These are phyloP conservation scores for Capsicum pubescens DNA, from an alignment of 257 asterid species.

Conservation along the genomic window DNA sequence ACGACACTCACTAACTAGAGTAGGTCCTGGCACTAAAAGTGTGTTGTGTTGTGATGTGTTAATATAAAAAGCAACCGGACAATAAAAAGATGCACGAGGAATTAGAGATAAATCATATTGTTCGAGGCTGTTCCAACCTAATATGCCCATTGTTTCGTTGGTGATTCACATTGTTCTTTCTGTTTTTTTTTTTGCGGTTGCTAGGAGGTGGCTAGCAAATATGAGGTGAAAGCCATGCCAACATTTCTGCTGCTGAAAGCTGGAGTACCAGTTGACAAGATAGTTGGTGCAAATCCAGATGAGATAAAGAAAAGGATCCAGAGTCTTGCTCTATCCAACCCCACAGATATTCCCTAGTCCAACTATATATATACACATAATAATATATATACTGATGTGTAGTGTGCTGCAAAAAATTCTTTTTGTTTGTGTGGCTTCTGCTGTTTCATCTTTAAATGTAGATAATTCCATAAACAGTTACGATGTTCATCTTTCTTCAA, in stretches of 20 bases:
- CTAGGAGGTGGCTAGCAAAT: conserved; percentile 49
- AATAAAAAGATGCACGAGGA: not conserved
- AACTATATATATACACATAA: not conserved
- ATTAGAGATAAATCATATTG: not conserved
- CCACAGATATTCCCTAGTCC: conserved; percentile 12
- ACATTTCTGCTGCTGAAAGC: conserved; percentile 48
- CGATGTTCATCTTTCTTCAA: not conserved
- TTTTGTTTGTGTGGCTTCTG: conserved; percentile 23
- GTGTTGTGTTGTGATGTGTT: not conserved
- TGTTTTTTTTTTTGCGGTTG: not conserved
- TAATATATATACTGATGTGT: not conserved
- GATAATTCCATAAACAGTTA: conserved; percentile 12
- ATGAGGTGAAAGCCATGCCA: conserved; percentile 55
- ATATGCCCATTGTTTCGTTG: not conserved
- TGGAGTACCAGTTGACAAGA: conserved; percentile 43
- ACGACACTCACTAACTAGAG: not conserved
- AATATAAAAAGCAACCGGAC: conserved; percentile 1
- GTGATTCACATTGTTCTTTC: too few species aligned
- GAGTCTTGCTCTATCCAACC: conserved; percentile 24
- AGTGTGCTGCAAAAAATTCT: not conserved
- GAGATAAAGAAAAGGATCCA: conserved; percentile 42
- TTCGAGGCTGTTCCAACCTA: not conserved
- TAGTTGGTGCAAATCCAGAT: conserved; percentile 54
- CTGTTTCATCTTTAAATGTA: conserved; percentile 28
- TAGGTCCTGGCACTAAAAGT: not conserved